Percentiles rank a stretch among this genome's conserved stretches.
These are phyloP conservation scores for Luzula sylvatica DNA, from an alignment of 176 grass and related monocot species.

Conservation along the genomic window DNA sequence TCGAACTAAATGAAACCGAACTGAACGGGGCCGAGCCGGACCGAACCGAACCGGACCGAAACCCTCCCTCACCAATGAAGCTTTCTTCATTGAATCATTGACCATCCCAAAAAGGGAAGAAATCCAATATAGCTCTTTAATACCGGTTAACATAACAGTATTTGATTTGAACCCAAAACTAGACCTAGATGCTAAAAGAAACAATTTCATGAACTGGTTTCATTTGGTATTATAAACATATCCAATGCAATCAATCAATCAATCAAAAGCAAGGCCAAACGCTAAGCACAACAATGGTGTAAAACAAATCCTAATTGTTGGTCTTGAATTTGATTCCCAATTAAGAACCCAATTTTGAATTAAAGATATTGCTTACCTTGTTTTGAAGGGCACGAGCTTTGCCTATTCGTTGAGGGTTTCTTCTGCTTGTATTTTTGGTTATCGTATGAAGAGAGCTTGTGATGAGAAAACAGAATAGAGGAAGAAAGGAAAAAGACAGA, in stretches of 20 bases:
- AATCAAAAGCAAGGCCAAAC: no score
- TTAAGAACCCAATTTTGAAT: neutral
- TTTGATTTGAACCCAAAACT: neutral
- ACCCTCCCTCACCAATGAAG: no score
- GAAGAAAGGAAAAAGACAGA: neutral
- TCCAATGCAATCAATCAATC: no score
- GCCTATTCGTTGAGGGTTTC: neutral
- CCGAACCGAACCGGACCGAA: no score
- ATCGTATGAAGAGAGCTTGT: slow-evolving; percentile 3
- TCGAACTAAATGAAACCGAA: no score
- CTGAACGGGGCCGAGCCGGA: no score
- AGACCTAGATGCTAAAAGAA: slow-evolving; percentile 15
- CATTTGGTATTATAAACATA: no score
- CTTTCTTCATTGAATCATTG: no score
- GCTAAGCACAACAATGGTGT: no score
- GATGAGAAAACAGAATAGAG: slow-evolving; percentile 8
- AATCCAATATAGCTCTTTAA: slow-evolving; percentile 1
- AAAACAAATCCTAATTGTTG: neutral
- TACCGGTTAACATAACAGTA: slow-evolving; percentile 1
- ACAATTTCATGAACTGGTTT: neutral
- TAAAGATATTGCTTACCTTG: neutral
- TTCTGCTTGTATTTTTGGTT: neutral
- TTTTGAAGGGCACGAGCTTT: slow-evolving; percentile 1
- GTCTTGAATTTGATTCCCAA: neutral
- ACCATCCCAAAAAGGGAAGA: slow-evolving; percentile 7